phyloP scores from a whole-genome alignment of 1,139 yeast genomes.

The Yamadazyma conglobata region DNA sequence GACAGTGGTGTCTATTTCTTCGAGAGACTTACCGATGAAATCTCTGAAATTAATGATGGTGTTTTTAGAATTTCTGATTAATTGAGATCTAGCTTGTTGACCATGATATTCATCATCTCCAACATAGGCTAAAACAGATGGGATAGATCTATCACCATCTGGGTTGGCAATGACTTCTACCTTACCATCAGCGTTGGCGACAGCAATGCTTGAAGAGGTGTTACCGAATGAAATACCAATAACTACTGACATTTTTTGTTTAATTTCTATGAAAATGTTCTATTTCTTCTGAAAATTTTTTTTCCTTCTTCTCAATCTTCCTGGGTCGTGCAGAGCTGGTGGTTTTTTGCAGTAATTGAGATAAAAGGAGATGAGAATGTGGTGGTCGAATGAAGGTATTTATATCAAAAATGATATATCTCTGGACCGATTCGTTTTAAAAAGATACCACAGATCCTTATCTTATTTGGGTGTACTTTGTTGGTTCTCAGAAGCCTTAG shows the following conservation, averaged over 20 bases:
- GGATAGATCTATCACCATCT: conserved; percentile 97
- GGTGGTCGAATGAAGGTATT: no score
- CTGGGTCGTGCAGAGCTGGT: no score
- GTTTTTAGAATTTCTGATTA: conserved; percentile 83
- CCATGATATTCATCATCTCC: conserved; percentile 98
- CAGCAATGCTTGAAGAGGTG: conserved; percentile 92
- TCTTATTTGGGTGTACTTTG: no score
- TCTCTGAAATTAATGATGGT: conserved; percentile 94
- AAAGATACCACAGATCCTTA: no score
- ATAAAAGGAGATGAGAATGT: no score
- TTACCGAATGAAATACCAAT: conserved; percentile 97
- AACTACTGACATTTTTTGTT: conserved; percentile 44
- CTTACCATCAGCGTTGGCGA: conserved; percentile 81
- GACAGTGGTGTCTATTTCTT: conserved; percentile 67
- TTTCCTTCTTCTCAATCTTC: conserved; percentile 5
- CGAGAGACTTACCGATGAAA: conserved; percentile 73
- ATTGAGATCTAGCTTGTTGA: conserved; percentile 89
- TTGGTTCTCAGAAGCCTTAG: no score
- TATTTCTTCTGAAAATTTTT: conserved; percentile 8
- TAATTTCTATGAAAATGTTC: no score
- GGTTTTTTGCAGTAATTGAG: no score
- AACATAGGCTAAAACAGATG: conserved; percentile 87
- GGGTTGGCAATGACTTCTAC: conserved; percentile 98
- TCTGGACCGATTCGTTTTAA: no score
- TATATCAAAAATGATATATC: no score